These are phyloP conservation scores for Diutina rugosa DNA, from an alignment of 1,139 yeast species.

Conservation along the genomic window DNA sequence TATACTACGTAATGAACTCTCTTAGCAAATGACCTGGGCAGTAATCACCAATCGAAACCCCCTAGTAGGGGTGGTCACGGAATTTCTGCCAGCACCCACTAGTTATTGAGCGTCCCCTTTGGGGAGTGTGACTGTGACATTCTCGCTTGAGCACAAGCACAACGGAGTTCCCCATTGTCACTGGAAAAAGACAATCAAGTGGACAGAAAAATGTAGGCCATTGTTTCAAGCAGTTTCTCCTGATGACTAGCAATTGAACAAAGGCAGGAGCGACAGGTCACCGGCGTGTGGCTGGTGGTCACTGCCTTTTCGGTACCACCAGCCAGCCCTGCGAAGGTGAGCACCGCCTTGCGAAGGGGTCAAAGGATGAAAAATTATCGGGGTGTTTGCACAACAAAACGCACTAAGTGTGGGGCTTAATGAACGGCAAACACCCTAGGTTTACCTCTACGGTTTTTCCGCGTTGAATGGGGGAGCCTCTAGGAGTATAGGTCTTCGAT, in stretches of 20 bases:
- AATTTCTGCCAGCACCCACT: neutral
- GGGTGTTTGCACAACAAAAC: no score
- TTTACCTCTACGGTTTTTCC: no score
- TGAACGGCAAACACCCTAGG: neutral
- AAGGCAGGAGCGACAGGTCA: neutral
- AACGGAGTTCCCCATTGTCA: neutral
- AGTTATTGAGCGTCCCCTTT: no score
- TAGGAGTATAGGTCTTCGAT: no score
- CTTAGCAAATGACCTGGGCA: no score
- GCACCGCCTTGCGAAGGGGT: neutral
- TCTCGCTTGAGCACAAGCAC: neutral
- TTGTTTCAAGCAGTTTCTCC: neutral
- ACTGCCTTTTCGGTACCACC: neutral
- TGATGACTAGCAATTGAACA: neutral
- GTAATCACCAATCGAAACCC: no score
- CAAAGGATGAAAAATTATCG: no score
- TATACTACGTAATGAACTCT: no score
- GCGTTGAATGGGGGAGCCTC: no score
- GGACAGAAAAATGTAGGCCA: neutral
- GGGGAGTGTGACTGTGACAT: neutral
- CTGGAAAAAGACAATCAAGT: neutral
- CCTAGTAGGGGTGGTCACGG: neutral
- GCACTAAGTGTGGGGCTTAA: neutral
- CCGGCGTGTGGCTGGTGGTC: neutral
- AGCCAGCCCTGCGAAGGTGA: neutral